phyloP scores from a whole-genome alignment of 1,284 basidiomycete species.

The Marasmius tenuissimus region DNA sequence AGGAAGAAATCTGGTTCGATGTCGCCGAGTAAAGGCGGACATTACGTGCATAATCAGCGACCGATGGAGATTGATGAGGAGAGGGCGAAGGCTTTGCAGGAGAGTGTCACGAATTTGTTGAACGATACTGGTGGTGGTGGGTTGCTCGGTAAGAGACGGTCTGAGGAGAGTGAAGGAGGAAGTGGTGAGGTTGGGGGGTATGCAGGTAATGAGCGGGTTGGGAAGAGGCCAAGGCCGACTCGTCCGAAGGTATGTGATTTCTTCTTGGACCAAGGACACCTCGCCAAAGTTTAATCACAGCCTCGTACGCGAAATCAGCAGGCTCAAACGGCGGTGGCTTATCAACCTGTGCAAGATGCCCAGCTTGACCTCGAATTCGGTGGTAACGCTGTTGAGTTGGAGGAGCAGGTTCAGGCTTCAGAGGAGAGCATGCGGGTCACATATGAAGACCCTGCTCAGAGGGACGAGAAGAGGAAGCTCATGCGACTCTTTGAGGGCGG shows the following conservation, averaged over 20 bases:
- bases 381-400: slow-evolving; percentile 6
- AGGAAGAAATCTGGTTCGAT: slow-evolving; percentile 23
- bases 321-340: not conserved
- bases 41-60: slow-evolving; percentile 8
- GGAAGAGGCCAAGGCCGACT: slow-evolving; percentile 9
- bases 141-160: slow-evolving; percentile 64
- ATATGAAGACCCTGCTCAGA: slow-evolving; percentile 68
- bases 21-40: slow-evolving; percentile 32
- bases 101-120: slow-evolving; percentile 62
- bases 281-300: not conserved
- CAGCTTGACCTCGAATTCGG: slow-evolving; percentile 27
- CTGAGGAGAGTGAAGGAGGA: slow-evolving; percentile 31
- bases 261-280: not conserved
- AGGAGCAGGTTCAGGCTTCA: slow-evolving; percentile 7
- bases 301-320: not conserved
- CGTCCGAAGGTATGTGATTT: slow-evolving; percentile 7
- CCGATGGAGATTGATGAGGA: slow-evolving; percentile 36
- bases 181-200: slow-evolving; percentile 15
- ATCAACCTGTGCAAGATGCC: slow-evolving; percentile 9
- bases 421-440: slow-evolving; percentile 55
- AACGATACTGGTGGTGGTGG: slow-evolving; percentile 28
- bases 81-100: slow-evolving; percentile 54
- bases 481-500: slow-evolving; percentile 3
- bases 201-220: slow-evolving; percentile 25
- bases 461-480: slow-evolving; percentile 43